Evolutionary conservation across 1,139 yeast species (phyloP).

Genomic region (Geotrichum siamense): DNA sequence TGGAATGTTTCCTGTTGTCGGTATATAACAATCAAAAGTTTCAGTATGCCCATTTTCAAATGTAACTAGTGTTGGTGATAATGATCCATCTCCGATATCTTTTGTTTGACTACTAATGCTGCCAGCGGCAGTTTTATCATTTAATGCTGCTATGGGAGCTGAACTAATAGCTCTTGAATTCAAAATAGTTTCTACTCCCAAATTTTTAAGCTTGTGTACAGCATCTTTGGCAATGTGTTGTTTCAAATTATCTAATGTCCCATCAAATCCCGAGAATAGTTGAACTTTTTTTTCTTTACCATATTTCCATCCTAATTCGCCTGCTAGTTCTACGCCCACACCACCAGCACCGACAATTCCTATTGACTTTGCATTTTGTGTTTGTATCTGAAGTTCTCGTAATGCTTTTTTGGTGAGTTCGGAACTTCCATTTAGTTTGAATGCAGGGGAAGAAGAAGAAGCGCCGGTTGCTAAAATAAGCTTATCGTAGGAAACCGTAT

Average conservation of each 20-base stretch:
- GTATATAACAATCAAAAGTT: conserved; percentile 17
- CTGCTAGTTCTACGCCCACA: conserved; percentile 27
- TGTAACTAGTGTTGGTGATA: conserved; percentile 4
- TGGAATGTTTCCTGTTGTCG: conserved; percentile 17
- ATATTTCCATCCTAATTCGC: conserved; percentile 24
- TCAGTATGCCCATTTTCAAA: conserved; percentile 14
- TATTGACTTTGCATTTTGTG: conserved; percentile 18
- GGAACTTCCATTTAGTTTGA: conserved; percentile 17
- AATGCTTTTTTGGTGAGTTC: conserved; percentile 14
- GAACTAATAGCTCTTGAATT: conserved; percentile 11
- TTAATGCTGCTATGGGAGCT: not conserved
- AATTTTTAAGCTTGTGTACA: conserved; percentile 10
- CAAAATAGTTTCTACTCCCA: conserved; percentile 13
- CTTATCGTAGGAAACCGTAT: conserved; percentile 11
- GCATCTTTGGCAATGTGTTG: conserved; percentile 15
- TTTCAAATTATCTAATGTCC: conserved; percentile 12
- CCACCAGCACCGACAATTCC: conserved; percentile 27
- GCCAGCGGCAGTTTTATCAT: not conserved
- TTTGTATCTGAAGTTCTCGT: conserved; percentile 8
- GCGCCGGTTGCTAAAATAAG: conserved; percentile 19
- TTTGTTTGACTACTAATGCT: not conserved
- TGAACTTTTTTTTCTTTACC: conserved; percentile 19
- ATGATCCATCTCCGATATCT: not conserved
- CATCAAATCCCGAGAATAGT: conserved; percentile 13
- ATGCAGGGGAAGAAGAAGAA: conserved; percentile 17